Evolutionary conservation across 2,329 filamentous ascomycete genomes (phyloP).

Genomic region (Gnomoniopsis sp.): DNA sequence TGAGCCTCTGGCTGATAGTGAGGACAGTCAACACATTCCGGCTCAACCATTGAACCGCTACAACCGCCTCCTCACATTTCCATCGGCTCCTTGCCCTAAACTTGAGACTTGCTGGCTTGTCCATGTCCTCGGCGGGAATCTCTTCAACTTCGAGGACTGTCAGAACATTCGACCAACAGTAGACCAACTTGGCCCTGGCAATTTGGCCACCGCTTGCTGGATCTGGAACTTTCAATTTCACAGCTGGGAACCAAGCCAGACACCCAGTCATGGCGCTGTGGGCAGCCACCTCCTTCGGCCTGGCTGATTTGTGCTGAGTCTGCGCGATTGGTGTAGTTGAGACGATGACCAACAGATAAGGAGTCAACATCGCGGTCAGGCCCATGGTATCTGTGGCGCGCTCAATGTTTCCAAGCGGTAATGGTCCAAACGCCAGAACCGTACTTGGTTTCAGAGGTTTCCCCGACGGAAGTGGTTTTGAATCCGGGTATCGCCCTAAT

Average conservation of each 20-base stretch:
- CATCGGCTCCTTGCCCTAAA: slow-evolving; percentile 85
- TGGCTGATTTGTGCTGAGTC: slow-evolving; percentile 89
- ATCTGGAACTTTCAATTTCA: slow-evolving; percentile 79
- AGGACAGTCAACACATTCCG: slow-evolving; percentile 87
- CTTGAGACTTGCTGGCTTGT: slow-evolving; percentile 72
- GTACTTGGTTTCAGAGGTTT: slow-evolving; percentile 86
- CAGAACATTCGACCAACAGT: slow-evolving; percentile 98
- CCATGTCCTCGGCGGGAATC: slow-evolving; percentile 61
- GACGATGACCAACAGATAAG: slow-evolving; percentile 92
- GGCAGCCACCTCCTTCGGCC: slow-evolving; percentile 85
- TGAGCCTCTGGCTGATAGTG: slow-evolving; percentile 88
- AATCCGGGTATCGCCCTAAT: slow-evolving; percentile 82
- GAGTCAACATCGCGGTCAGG: slow-evolving; percentile 90
- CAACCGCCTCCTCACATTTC: slow-evolving; percentile 92
- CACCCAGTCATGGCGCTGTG: slow-evolving; percentile 93
- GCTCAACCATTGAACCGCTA: slow-evolving; percentile 94
- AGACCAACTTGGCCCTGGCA: slow-evolving; percentile 84
- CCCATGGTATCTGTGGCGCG: slow-evolving; percentile 84
- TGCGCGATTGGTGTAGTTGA: slow-evolving; percentile 95
- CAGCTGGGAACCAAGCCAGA: slow-evolving; percentile 94
- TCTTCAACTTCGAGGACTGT: slow-evolving; percentile 89
- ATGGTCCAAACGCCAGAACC: slow-evolving; percentile 83
- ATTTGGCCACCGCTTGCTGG: slow-evolving; percentile 62
- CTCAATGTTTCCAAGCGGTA: slow-evolving; percentile 93
- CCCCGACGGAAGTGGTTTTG: slow-evolving; percentile 52